Conservation (phyloP, 768 basidiomycete species). For the Russula compacta region DNA sequence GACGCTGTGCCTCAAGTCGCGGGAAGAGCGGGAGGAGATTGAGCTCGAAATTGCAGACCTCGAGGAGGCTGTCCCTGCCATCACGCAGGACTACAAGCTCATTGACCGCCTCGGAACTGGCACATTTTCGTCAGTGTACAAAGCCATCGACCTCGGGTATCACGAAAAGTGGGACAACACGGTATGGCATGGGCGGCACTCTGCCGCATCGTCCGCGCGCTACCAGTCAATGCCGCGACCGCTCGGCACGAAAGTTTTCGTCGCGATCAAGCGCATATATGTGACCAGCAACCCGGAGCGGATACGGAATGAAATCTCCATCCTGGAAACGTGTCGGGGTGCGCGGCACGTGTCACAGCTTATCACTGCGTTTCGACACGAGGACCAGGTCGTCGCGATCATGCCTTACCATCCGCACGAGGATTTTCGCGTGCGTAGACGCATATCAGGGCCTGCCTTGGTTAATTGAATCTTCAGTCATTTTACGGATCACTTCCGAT, state of each 20-base stretch:
- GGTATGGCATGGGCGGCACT: conserved; percentile 63
- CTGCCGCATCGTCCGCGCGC: conserved; percentile 51
- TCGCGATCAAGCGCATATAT: conserved; percentile 94
- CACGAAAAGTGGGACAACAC: conserved; percentile 69
- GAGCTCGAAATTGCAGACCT: conserved; percentile 69
- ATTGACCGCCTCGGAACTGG: conserved; percentile 92
- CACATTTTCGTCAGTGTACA: conserved; percentile 99
- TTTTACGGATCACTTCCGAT: conserved; percentile 72
- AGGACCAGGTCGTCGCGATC: conserved; percentile 87
- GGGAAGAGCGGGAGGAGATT: conserved; percentile 67
- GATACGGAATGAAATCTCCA: conserved; percentile 86
- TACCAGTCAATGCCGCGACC: conserved; percentile 45
- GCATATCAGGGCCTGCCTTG: not conserved
- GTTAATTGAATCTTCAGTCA: conserved; percentile 38
- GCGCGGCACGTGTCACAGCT: conserved; percentile 86
- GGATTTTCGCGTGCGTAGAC: conserved; percentile 78
- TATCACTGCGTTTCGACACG: conserved; percentile 85
- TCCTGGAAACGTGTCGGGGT: conserved; percentile 78
- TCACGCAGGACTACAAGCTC: conserved; percentile 61
- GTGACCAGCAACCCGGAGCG: conserved; percentile 91
- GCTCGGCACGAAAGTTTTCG: conserved; percentile 51
- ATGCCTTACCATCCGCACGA: conserved; percentile 91
- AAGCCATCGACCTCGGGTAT: conserved; percentile 75
- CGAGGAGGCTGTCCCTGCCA: conserved; percentile 52
- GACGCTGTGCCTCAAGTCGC: conserved; percentile 46